Evolutionary conservation across 1,284 basidiomycete genomes (phyloP), one percentile per base, ranked within the genome.

Genomic region (Moniliophthora roreri): DNA sequence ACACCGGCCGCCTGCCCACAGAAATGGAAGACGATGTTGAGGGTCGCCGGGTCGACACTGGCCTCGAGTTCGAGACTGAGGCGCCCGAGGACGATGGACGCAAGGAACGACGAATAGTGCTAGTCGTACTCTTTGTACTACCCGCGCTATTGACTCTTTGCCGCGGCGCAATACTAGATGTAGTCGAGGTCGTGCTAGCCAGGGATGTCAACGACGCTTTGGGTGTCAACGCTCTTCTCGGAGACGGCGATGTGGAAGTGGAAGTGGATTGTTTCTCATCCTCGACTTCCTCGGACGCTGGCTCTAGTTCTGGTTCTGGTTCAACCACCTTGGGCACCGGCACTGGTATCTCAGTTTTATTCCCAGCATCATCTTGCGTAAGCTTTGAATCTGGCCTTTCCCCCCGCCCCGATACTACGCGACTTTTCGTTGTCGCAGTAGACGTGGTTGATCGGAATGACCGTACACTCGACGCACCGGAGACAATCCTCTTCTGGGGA

Each of bases 311-410:
- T 6, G 6, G 28, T 32, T 32, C 28, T 32, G 28, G 28, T 32
- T 32, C 28, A 32, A 32, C 28, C 6, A 32, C 28, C 28, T 11
- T 6, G 7, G 28, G 28, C 28, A 32, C 28, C 28, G 20, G 37
- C 11, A 38, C 32, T 3, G 41, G 35, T 3, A 47, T 6, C 24
- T 51, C 53, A 15, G 42, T 50, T 5, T 37, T 16, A 28, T 42
- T 42, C 34, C 47, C 42, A 10, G 49, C 47, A 13, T 45, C 42
- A 4, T 26, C 42, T 16, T 45, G 21, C n/a, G 42, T 45, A 26
- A 60, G 47, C 49, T 60, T 60, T 18, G 59, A 60, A 40, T 60
- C 59, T 34, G 59, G 59, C 39, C 59, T 20, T 13, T 57, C 56
- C n/a, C 50, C 52, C 18, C 35, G 18, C 20, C 39, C 20, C 21